Evolutionary conservation across 371 early-diverging fungal species (phyloP).

Genomic region (Umbelopsis sp.): DNA sequence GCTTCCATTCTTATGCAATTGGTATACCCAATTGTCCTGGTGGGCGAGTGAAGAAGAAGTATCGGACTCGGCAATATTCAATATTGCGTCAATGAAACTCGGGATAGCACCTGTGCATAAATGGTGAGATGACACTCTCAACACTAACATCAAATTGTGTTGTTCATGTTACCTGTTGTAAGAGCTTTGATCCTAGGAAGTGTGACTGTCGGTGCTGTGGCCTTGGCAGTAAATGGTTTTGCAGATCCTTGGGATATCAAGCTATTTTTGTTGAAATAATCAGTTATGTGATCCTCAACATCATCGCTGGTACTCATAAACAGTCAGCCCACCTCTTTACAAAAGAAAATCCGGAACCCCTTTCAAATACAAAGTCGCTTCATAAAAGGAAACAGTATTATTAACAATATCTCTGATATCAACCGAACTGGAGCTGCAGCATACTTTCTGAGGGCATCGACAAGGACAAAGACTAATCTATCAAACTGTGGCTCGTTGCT

Average conservation of each 20-base stretch:
- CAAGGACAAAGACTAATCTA: slow-evolving; percentile 75
- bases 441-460: slow-evolving; percentile 80
- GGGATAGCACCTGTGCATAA: slow-evolving; percentile 57
- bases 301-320: background rate
- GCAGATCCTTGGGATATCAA: slow-evolving; percentile 54
- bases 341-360: slow-evolving; percentile 66
- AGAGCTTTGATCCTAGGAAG: slow-evolving; percentile 93
- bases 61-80: slow-evolving; percentile 86
- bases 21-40: slow-evolving; percentile 80
- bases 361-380: slow-evolving; percentile 78
- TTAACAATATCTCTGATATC: background rate
- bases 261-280: slow-evolving; percentile 26
- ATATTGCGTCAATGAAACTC: slow-evolving; percentile 75
- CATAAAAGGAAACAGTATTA: background rate
- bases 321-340: slow-evolving; percentile 52
- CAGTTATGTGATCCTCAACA: background rate
- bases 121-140: background rate
- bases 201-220: slow-evolving; percentile 93
- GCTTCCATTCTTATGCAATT: slow-evolving; percentile 55
- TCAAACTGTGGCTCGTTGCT: slow-evolving; percentile 60
- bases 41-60: slow-evolving; percentile 67
- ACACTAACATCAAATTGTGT: slow-evolving; percentile 49
- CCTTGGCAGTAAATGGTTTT: slow-evolving; percentile 69
- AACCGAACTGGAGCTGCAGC: background rate
- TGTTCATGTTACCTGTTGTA: slow-evolving; percentile 77